These are phyloP conservation scores for Microbotryum scabiosae DNA, from an alignment of 1,284 basidiomycete species.

Conservation along the genomic window DNA sequence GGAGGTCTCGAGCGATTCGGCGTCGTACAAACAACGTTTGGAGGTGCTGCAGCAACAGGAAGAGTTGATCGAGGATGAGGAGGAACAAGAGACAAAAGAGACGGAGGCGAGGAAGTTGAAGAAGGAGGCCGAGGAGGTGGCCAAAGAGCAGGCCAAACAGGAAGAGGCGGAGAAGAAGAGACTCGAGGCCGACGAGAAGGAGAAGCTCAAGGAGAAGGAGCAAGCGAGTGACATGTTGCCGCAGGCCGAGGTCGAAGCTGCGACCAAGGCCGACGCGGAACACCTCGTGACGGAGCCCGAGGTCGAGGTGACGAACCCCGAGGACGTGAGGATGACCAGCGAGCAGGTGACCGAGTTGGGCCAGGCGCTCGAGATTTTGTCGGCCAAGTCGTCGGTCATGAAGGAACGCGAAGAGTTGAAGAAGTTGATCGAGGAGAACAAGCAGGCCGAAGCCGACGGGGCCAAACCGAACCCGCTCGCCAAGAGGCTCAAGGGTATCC, in stretches of 20 bases:
- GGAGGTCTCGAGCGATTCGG: conserved; percentile 84
- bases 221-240: conserved; percentile 39
- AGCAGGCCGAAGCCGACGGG: conserved; percentile 58
- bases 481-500: conserved; percentile 90
- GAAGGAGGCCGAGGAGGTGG: conserved; percentile 66
- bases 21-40: conserved; percentile 94
- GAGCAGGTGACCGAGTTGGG: conserved; percentile 92
- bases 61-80: conserved; percentile 97
- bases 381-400: conserved; percentile 90
- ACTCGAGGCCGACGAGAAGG: conserved; percentile 51
- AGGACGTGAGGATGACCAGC: conserved; percentile 86
- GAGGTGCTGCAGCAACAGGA: conserved; percentile 97
- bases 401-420: conserved; percentile 91
- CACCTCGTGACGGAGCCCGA: conserved; percentile 10
- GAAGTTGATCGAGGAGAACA: conserved; percentile 82
- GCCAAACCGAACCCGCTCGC: conserved; percentile 59
- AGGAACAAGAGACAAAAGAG: conserved; percentile 70
- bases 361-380: conserved; percentile 82
- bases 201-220: conserved; percentile 48
- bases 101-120: conserved; percentile 80
- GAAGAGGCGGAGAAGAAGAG: conserved; percentile 48
- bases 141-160: conserved; percentile 54
- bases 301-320: conserved; percentile 20
- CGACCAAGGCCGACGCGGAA: background rate
- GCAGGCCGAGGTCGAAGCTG: conserved; percentile 12